Percentiles rank a stretch among this genome's conserved stretches.
These are phyloP conservation scores for Irpex sp. DNA, from an alignment of 1,284 basidiomycete genomes.

Conservation along the genomic window DNA sequence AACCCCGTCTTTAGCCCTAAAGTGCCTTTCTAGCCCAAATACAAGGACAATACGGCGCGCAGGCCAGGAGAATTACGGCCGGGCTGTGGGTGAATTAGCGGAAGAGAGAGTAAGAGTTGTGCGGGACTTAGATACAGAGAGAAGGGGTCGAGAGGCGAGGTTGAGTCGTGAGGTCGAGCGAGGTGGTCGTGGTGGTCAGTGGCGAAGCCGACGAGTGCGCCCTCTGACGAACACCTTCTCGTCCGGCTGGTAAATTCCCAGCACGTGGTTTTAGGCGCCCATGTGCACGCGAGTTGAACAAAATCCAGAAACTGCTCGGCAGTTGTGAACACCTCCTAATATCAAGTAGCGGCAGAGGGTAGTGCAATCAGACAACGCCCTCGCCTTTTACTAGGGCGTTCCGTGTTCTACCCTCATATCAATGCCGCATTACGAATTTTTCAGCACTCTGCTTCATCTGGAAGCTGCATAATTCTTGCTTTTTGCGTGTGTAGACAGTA, in stretches of 20 bases:
- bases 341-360: conserved; percentile 43
- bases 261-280: background rate
- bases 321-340: conserved; percentile 3
- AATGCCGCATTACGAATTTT: conserved; percentile 56
- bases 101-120: background rate
- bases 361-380: conserved; percentile 57
- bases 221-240: background rate
- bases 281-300: conserved; percentile 29
- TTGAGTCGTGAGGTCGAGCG: background rate
- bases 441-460: conserved; percentile 37
- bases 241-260: conserved; percentile 1
- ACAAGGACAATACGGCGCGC: conserved; percentile 18
- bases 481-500: background rate
- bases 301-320: conserved; percentile 33
- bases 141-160: background rate
- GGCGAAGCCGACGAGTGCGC: background rate
- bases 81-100: conserved; percentile 1
- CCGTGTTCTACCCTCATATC: conserved; percentile 48
- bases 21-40: conserved; percentile 18
- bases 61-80: conserved; percentile 11
- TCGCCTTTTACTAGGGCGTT: conserved; percentile 72
- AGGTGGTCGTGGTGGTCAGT: conserved; percentile 4
- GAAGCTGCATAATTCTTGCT: conserved; percentile 24
- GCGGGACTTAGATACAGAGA: conserved; percentile 4
- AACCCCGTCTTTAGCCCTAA: conserved; percentile 17